Evolutionary conservation across 352 stramenopile species (phyloP), one percentile per base, ranked within the genome.

Genomic region (Pythium folliculosum): DNA sequence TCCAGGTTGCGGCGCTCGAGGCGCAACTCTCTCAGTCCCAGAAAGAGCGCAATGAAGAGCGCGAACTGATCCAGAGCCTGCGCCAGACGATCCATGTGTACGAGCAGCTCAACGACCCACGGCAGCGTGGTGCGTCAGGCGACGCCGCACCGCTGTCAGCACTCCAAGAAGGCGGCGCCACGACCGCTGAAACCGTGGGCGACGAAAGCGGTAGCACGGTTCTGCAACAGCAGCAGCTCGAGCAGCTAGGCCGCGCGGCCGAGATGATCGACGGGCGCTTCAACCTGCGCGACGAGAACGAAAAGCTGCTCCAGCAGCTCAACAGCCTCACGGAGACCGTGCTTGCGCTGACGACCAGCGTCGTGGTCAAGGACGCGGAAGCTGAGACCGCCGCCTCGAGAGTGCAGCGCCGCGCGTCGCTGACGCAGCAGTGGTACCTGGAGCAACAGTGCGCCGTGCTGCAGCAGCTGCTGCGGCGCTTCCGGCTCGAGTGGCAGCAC

Each of bases 41-140:
- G 1, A 69, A 78, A 44, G 82, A 91, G 43, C 62, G 77, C 12
- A 53, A 52, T 14, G 82, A 91, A 53, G 80, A 89, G 37, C 71
- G 71, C 13, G 71, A 80, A 19, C 53, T 91, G 37, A 86, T 90
- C 60, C 61, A 89, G 60, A 91, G 82, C 43, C 67, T 91, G 10
- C 78, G 77, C 21, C 70, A 81, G 25, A 90, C 79, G 3, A 71
- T 91, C 23, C 71, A 81, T 45, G 75, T 81, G 14, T 91, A 91
- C 45, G 81, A 91, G 71, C 78, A 69, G 14, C 65, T 89, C 2
- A 78, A 86, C 21, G 77, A 89, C 30, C 81, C 81, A 14, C 77
- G 53, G 3, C 27, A 67, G 12, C 65, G 51, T 5, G n/a, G 17
- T 2, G 13, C 25, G 6, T 72, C 66, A 1, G 40, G 27, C 1